Conservation (phyloP, 2,329 filamentous ascomycete genomes). For the Fragosphaeria purpurea region DNA sequence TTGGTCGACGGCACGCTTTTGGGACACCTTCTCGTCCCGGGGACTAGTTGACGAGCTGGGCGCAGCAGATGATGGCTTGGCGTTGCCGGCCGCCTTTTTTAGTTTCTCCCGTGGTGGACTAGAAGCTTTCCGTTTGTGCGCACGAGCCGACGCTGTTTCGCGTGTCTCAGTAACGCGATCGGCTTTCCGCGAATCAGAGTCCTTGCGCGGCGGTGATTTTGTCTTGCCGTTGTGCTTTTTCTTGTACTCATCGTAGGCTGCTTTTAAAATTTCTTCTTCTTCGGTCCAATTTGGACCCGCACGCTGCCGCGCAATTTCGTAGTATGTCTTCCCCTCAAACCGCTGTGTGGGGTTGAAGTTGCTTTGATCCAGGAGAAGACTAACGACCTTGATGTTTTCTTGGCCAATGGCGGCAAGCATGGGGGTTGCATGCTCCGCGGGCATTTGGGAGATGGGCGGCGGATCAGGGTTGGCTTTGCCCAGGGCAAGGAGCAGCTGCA, state of each 20-base stretch:
- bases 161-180: conserved; percentile 35
- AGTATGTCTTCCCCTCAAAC: conserved; percentile 70
- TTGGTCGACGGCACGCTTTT: conserved; percentile 22
- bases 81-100: conserved; percentile 29
- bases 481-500: conserved; percentile 65
- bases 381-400: conserved; percentile 74
- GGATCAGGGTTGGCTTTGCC: conserved; percentile 61
- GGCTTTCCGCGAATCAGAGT: conserved; percentile 32
- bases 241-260: conserved; percentile 58
- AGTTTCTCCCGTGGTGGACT: conserved; percentile 37
- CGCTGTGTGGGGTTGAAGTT: conserved; percentile 74
- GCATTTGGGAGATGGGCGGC: conserved; percentile 47
- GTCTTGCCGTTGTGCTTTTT: conserved; percentile 36
- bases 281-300: conserved; percentile 84
- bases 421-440: conserved; percentile 71
- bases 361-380: conserved; percentile 65
- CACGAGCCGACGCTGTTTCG: conserved; percentile 28
- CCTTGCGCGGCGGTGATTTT: conserved; percentile 38
- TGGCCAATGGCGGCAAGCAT: conserved; percentile 92
- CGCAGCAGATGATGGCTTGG: conserved; percentile 17
- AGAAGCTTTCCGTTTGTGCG: conserved; percentile 35
- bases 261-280: conserved; percentile 71
- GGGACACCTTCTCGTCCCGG: conserved; percentile 33
- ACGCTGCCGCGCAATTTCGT: conserved; percentile 73
- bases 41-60: conserved; percentile 26